These are phyloP conservation scores for Rosellinia necatrix DNA, from an alignment of 2,329 filamentous ascomycete genomes.

Conservation along the genomic window DNA sequence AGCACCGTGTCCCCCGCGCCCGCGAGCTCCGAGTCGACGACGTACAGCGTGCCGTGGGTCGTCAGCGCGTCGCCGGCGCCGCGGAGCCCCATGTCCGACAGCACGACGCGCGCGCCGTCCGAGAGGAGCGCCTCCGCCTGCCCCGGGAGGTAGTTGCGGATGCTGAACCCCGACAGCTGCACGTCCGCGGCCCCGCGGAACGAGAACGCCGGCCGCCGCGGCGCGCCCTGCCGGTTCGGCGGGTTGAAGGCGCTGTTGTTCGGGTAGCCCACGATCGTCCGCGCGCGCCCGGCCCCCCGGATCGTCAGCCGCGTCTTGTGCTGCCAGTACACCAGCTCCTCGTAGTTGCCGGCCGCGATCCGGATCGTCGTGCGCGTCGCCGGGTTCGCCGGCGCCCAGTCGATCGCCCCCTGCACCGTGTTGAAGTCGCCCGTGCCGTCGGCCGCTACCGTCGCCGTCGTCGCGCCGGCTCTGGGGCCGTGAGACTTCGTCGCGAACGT, in stretches of 20 bases:
- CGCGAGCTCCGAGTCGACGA: constrained; percentile 12
- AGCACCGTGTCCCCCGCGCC: constrained; percentile 20
- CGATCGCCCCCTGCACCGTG: constrained; percentile 23
- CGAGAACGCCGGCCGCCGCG: constrained; percentile 21
- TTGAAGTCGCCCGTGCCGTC: constrained; percentile 24
- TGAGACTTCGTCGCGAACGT: constrained; percentile 16
- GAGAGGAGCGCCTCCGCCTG: constrained; percentile 19
- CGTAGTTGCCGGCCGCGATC: constrained; percentile 20
- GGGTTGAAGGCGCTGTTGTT: constrained; percentile 26
- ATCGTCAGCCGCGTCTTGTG: constrained; percentile 22
- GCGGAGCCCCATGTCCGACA: constrained; percentile 18
- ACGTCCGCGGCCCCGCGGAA: constrained; percentile 19
- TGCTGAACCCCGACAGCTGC: constrained; percentile 18
- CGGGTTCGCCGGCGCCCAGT: constrained; percentile 24
- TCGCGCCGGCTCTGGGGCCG: constrained; percentile 5
- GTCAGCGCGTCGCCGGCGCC: constrained; percentile 21
- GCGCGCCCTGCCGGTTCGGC: constrained; percentile 21
- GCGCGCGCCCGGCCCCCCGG: constrained; percentile 11
- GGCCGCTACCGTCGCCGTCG: constrained; percentile 14
- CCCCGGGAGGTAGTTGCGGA: constrained; percentile 19
- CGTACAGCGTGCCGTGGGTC: constrained; percentile 20
- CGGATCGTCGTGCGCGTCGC: constrained; percentile 16
- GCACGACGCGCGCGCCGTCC: constrained; percentile 9
- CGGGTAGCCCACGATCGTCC: constrained; percentile 21
- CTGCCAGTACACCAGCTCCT: constrained; percentile 24